Percentiles rank a stretch among this genome's conserved stretches.
phyloP scores from a whole-genome alignment of 495 filamentous ascomycete species.

The Aspergillus asperescens region DNA sequence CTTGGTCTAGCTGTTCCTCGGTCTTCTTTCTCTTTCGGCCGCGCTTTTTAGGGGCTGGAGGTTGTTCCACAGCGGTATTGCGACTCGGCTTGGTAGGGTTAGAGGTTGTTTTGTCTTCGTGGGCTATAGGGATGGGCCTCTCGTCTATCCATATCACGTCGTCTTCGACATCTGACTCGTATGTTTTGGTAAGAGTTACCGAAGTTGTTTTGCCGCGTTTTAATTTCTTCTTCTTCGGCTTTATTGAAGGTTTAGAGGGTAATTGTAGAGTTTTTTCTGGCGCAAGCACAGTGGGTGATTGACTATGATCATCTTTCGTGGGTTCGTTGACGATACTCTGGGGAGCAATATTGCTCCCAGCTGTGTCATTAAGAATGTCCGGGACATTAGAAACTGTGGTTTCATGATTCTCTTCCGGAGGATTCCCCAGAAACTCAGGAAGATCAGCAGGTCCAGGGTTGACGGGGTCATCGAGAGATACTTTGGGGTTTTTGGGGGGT shows the following conservation, averaged over 20 bases:
- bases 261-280: not conserved
- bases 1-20: conserved; percentile 16
- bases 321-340: not conserved
- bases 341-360: not conserved
- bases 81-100: not conserved
- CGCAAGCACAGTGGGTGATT: not conserved
- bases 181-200: conserved; percentile 23
- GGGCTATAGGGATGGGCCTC: conserved; percentile 11
- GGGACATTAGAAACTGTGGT: too few relatives aligned
- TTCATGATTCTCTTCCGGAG: not conserved
- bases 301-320: not conserved
- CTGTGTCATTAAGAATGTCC: not conserved
- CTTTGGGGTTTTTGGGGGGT: conserved; percentile 20
- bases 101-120: not conserved
- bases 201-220: conserved; percentile 40
- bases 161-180: conserved; percentile 26
- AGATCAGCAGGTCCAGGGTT: not conserved
- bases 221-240: conserved; percentile 35
- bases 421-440: not conserved
- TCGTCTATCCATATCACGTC: conserved; percentile 40
- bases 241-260: conserved; percentile 12
- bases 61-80: conserved; percentile 6
- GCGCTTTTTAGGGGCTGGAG: conserved; percentile 37
- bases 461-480: not conserved
- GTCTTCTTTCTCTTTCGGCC: conserved; percentile 43